Conservation (phyloP, 768 basidiomycete genomes). For the Amanita rimosa region DNA sequence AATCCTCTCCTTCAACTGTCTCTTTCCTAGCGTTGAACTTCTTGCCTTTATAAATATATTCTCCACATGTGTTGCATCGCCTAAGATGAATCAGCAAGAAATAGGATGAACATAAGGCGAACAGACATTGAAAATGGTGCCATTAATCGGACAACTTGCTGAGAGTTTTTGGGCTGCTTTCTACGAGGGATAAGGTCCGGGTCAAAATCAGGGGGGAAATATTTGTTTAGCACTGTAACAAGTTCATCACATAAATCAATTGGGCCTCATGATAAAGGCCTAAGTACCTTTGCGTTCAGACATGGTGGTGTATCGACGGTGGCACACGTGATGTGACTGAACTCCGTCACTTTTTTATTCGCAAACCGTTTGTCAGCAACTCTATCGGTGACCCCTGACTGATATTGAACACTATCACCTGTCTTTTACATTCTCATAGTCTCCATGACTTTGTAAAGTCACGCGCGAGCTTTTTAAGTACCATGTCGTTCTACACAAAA, state of each 20-base stretch:
- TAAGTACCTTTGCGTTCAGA: conserved; percentile 71
- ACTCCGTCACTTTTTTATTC: no score
- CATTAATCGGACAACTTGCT: conserved; percentile 98
- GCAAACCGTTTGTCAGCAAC: no score
- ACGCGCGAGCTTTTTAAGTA: no score
- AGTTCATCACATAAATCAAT: neutral
- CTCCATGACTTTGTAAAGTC: no score
- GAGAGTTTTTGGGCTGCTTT: conserved; percentile 85
- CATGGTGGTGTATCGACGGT: conserved; percentile 30
- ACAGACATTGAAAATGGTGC: conserved; percentile 95
- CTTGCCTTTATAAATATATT: conserved; percentile 99
- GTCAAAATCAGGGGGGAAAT: conserved; percentile 97
- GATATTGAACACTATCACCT: no score
- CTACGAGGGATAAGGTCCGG: conserved; percentile 90
- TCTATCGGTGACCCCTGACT: no score
- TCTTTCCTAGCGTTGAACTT: conserved; percentile 99
- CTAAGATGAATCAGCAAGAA: conserved; percentile 22
- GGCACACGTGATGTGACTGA: no score
- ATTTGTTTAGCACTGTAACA: conserved; percentile 76
- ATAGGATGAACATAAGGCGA: neutral
- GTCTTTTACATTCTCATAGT: no score
- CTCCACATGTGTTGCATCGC: conserved; percentile 93
- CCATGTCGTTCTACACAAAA: no score
- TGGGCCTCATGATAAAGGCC: neutral
- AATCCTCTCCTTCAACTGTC: conserved; percentile 94